Evolutionary conservation across 768 basidiomycete genomes (phyloP).

Genomic region (Termitomyces sp.): DNA sequence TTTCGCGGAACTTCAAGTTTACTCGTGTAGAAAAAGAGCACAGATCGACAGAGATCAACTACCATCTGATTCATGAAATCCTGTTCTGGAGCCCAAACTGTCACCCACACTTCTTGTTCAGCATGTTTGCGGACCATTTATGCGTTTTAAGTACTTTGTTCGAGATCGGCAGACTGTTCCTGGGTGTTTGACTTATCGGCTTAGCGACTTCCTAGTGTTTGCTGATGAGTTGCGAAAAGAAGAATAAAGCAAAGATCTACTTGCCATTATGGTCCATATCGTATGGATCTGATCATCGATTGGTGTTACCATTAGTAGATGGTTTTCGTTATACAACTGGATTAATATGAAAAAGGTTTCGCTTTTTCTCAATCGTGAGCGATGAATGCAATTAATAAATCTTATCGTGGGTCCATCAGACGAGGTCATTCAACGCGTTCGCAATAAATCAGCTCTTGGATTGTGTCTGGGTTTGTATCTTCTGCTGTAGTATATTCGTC

Average conservation of each 20-base stretch:
- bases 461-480: conserved; percentile 38
- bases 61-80: background rate
- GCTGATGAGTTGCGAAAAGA: background rate
- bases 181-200: background rate
- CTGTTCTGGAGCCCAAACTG: background rate
- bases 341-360: background rate
- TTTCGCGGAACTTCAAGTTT: background rate
- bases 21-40: background rate
- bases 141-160: no score
- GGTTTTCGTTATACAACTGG: background rate
- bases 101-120: background rate
- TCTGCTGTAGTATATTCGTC: conserved; percentile 68
- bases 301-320: background rate
- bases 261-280: background rate
- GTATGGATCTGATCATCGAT: background rate
- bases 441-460: conserved; percentile 15
- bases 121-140: background rate
- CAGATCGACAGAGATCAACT: background rate
- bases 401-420: background rate
- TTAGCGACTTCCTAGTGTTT: background rate
- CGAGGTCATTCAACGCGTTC: conserved; percentile 1
- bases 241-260: background rate
- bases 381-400: background rate
- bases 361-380: background rate
- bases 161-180: background rate